Conservation (phyloP, 2,329 filamentous ascomycete species). For the Fusarium sp. region DNA sequence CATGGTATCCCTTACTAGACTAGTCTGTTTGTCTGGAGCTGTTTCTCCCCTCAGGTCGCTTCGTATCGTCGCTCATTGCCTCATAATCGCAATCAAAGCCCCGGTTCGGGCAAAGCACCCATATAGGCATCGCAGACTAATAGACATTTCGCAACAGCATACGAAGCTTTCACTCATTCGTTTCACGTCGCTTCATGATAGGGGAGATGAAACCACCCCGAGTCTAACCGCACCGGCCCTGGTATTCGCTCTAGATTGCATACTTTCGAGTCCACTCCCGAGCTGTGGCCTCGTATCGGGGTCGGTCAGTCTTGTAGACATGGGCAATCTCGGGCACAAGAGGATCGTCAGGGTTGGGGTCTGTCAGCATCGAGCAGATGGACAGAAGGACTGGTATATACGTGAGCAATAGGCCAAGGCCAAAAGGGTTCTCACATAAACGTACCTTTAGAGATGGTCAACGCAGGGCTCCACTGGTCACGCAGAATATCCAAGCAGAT, state of each 20-base stretch:
- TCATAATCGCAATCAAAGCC: slow-evolving; percentile 36
- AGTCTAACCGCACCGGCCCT: slow-evolving; percentile 38
- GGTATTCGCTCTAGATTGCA: slow-evolving; percentile 73
- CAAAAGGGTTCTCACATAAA: slow-evolving; percentile 30
- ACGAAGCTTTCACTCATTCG: slow-evolving; percentile 41
- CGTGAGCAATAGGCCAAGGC: slow-evolving; percentile 8
- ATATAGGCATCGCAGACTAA: slow-evolving; percentile 26
- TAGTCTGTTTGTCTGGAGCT: slow-evolving; percentile 51
- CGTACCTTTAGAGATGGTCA: slow-evolving; percentile 97
- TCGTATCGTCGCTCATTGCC: slow-evolving; percentile 41
- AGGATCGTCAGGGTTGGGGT: slow-evolving; percentile 98
- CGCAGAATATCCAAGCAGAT: slow-evolving; percentile 98
- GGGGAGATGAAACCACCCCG: slow-evolving; percentile 42
- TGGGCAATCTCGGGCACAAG: slow-evolving; percentile 99
- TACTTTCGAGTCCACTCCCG: slow-evolving; percentile 99
- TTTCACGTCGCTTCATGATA: slow-evolving; percentile 42
- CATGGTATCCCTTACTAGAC: slow-evolving; percentile 51
- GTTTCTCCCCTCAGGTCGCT: slow-evolving; percentile 42
- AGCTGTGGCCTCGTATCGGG: slow-evolving; percentile 94
- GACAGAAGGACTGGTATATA: slow-evolving; percentile 82
- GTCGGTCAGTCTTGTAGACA: slow-evolving; percentile 98
- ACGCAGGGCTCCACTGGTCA: slow-evolving; percentile 98
- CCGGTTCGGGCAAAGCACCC: slow-evolving; percentile 30
- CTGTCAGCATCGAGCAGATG: slow-evolving; percentile 99
- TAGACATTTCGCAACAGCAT: slow-evolving; percentile 36